Conservation (phyloP, 2,329 filamentous ascomycete genomes). For the Fusarium incarnatum region DNA sequence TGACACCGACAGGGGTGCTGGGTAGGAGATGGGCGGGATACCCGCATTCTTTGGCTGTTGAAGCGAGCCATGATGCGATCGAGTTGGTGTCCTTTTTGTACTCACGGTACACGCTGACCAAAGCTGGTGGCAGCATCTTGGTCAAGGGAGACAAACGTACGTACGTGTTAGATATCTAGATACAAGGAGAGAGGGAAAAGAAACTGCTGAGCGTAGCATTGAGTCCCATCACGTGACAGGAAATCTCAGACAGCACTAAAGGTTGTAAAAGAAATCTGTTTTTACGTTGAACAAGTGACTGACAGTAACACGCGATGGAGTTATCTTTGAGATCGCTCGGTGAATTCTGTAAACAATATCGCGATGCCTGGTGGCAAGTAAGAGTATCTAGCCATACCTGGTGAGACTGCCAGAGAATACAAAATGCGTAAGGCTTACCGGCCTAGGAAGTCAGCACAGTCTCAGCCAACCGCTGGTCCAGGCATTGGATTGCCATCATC, state of each 20-base stretch:
- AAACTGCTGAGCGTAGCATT: too few species aligned
- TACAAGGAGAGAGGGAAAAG: too few species aligned
- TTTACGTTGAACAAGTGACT: too few species aligned
- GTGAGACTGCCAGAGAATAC: neutral
- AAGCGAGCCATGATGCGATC: neutral
- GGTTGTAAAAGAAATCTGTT: too few species aligned
- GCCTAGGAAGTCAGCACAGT: neutral
- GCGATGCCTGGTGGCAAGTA: neutral
- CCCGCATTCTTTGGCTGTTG: neutral
- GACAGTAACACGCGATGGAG: too few species aligned
- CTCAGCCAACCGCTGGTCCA: neutral
- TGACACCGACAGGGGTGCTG: too few species aligned
- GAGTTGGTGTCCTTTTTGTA: neutral
- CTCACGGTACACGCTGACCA: neutral
- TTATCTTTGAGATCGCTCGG: neutral
- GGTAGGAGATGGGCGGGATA: neutral
- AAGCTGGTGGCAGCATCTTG: neutral
- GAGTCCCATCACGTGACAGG: too few species aligned
- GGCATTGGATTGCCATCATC: neutral
- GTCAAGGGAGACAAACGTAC: too few species aligned
- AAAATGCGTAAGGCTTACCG: neutral
- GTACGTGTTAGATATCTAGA: too few species aligned
- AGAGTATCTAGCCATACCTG: neutral
- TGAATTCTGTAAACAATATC: neutral
- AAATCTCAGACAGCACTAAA: too few species aligned